Conservation (phyloP, 495 filamentous ascomycete genomes). For the Trichoderma erinaceum region DNA sequence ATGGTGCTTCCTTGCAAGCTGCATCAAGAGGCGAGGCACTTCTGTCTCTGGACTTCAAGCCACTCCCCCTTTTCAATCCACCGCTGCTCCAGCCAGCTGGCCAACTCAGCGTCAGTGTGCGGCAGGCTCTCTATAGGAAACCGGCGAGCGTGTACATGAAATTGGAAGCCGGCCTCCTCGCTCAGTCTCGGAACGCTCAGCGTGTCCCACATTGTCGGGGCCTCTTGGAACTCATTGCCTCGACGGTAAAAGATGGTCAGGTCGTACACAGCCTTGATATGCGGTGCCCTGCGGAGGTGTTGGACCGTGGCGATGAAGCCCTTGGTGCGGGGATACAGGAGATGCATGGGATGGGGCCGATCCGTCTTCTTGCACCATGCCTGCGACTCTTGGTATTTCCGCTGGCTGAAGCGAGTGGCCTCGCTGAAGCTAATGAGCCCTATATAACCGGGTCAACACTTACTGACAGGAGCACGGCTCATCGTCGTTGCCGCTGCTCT, state of each 20-base stretch:
- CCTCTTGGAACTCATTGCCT: conserved; percentile 37
- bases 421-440: conserved; percentile 57
- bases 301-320: conserved; percentile 52
- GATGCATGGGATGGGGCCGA: conserved; percentile 44
- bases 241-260: conserved; percentile 50
- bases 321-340: conserved; percentile 51
- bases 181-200: conserved; percentile 35
- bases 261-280: conserved; percentile 54
- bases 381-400: conserved; percentile 44
- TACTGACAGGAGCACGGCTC: neutral
- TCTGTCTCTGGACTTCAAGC: conserved; percentile 35
- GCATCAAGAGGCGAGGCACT: conserved; percentile 13
- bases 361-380: conserved; percentile 42
- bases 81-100: conserved; percentile 47
- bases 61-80: conserved; percentile 51
- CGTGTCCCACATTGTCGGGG: conserved; percentile 48
- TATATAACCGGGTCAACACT: conserved; percentile 23
- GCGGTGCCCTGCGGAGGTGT: conserved; percentile 43
- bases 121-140: conserved; percentile 43
- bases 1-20: neutral
- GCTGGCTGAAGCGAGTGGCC: conserved; percentile 47
- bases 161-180: conserved; percentile 33
- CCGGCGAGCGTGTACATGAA: conserved; percentile 47
- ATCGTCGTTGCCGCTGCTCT: conserved; percentile 7
- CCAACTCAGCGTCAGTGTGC: conserved; percentile 37